Conservation (phyloP, 768 basidiomycete genomes). For the Exidia glandulosa region DNA sequence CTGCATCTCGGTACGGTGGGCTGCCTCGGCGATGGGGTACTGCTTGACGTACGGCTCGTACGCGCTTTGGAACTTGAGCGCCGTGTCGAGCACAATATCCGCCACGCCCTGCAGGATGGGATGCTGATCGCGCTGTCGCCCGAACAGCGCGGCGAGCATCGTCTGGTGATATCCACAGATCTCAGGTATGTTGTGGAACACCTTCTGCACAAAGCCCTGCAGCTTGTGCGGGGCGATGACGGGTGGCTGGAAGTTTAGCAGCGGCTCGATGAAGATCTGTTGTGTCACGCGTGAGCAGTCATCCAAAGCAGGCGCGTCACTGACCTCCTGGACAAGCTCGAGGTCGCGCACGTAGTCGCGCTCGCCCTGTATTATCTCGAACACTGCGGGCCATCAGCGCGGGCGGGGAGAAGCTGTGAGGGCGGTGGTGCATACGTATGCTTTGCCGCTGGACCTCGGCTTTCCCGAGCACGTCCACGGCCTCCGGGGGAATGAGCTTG, state of each 20-base stretch:
- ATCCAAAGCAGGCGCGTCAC: slow-evolving; percentile 3
- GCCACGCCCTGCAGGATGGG: slow-evolving; percentile 74
- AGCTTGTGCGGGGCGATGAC: slow-evolving; percentile 48
- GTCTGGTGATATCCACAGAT: slow-evolving; percentile 56
- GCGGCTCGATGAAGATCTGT: slow-evolving; percentile 63
- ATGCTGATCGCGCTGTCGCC: slow-evolving; percentile 73
- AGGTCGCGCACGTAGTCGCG: slow-evolving; percentile 80
- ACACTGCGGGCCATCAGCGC: slow-evolving; percentile 41
- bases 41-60: slow-evolving; percentile 83
- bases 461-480: slow-evolving; percentile 59
- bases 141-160: slow-evolving; percentile 64
- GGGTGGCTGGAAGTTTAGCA: slow-evolving; percentile 51
- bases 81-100: slow-evolving; percentile 68
- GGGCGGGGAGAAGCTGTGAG: neutral
- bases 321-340: slow-evolving; percentile 53
- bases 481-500: slow-evolving; percentile 59
- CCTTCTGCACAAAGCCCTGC: slow-evolving; percentile 59
- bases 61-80: slow-evolving; percentile 40
- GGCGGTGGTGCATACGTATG: neutral
- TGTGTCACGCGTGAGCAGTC: neutral
- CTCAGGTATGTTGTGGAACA: slow-evolving; percentile 72
- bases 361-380: slow-evolving; percentile 86
- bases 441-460: slow-evolving; percentile 75
- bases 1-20: slow-evolving; percentile 65
- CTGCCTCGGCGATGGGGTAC: slow-evolving; percentile 77